phyloP scores from a whole-genome alignment of 345 rosid genomes.

The Trapa bicornis region DNA sequence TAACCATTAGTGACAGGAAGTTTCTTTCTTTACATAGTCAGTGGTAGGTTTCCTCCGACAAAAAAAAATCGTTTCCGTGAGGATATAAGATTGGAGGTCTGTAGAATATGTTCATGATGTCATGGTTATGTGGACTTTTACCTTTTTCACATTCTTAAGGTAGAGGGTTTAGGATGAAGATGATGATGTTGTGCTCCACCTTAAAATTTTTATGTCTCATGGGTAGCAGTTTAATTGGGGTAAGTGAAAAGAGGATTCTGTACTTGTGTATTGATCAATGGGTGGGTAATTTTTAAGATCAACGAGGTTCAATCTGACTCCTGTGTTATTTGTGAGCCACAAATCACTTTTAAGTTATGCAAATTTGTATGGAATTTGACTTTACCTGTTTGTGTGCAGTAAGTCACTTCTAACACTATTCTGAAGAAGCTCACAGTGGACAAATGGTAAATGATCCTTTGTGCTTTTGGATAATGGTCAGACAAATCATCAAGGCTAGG shows the following conservation, averaged over 20 bases:
- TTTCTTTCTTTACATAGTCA: constrained; percentile 23
- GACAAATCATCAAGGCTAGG: too few species aligned
- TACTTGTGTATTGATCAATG: constrained; percentile 14
- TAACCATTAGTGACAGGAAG: constrained; percentile 32
- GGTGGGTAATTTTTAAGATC: constrained; percentile 4
- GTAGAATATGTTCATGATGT: constrained; percentile 12
- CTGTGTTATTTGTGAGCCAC: constrained; percentile 1
- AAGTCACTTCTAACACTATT: not conserved
- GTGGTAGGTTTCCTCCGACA: constrained; percentile 10
- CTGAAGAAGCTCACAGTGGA: too few species aligned
- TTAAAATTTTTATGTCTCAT: constrained; percentile 6
- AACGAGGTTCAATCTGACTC: constrained; percentile 8
- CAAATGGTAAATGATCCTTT: too few species aligned
- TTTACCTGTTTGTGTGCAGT: not conserved
- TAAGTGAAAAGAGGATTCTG: constrained; percentile 1
- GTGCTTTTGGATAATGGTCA: too few species aligned
- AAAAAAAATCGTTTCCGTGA: too few species aligned
- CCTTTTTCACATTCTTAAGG: not conserved
- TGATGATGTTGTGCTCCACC: constrained; percentile 10
- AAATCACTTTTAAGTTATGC: not conserved
- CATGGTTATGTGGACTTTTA: constrained; percentile 1
- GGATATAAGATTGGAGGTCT: constrained; percentile 17
- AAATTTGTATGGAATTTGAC: not conserved
- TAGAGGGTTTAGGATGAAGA: not conserved
- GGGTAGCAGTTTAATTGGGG: constrained; percentile 7